These are phyloP conservation scores for Mycosphaerella sp. DNA, from an alignment of 2,329 filamentous ascomycete genomes.

Conservation along the genomic window DNA sequence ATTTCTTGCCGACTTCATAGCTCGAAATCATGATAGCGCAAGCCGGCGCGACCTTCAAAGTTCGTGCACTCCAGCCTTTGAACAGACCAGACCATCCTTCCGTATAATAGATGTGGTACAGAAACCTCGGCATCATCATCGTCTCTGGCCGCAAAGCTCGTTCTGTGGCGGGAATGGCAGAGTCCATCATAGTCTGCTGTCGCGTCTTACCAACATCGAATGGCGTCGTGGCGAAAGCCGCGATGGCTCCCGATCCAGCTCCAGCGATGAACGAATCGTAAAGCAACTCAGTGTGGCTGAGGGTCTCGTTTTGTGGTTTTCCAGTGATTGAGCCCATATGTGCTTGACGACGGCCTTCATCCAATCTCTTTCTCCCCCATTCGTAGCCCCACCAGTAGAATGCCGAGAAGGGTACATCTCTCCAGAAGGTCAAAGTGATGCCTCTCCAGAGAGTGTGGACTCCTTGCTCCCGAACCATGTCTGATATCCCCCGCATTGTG, in stretches of 20 bases:
- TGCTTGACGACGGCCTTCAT: slow-evolving; percentile 52
- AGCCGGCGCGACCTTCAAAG: slow-evolving; percentile 88
- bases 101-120: slow-evolving; percentile 85
- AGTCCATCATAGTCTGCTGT: slow-evolving; percentile 72
- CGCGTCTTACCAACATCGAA: slow-evolving; percentile 98
- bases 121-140: slow-evolving; percentile 68
- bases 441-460: slow-evolving; percentile 85
- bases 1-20: slow-evolving; percentile 91
- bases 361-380: slow-evolving; percentile 64
- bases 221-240: slow-evolving; percentile 83
- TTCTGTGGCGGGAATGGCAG: slow-evolving; percentile 34
- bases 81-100: slow-evolving; percentile 79
- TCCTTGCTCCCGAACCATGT: slow-evolving; percentile 72
- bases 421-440: slow-evolving; percentile 83
- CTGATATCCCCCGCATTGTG: slow-evolving; percentile 66
- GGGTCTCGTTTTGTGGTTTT: slow-evolving; percentile 23
- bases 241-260: slow-evolving; percentile 72
- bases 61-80: slow-evolving; percentile 84
- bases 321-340: slow-evolving; percentile 35
- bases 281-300: slow-evolving; percentile 68
- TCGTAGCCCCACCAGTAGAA: slow-evolving; percentile 99
- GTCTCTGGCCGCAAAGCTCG: slow-evolving; percentile 59
- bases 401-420: slow-evolving; percentile 93
- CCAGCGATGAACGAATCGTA: slow-evolving; percentile 85
- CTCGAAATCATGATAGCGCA: slow-evolving; percentile 99